These are phyloP conservation scores for Tricholoma sp. DNA, from an alignment of 768 basidiomycete genomes.

Conservation along the genomic window DNA sequence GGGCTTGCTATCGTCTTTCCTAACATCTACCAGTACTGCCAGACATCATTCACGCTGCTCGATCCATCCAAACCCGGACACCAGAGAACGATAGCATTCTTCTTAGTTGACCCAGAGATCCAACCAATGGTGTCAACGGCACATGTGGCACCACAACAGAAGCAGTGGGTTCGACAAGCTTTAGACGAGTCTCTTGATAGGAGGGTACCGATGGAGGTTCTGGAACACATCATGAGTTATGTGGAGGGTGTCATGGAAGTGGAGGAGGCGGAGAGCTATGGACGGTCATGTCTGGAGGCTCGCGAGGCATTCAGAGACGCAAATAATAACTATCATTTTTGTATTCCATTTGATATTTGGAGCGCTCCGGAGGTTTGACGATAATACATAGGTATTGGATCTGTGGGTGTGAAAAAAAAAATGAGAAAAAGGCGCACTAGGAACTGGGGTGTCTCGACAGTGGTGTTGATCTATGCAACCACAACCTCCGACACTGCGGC, in stretches of 20 bases:
- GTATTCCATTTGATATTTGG: slow-evolving; percentile 47
- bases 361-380: slow-evolving; percentile 17
- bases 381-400: background rate
- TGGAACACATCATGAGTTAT: slow-evolving; percentile 33
- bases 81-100: slow-evolving; percentile 38
- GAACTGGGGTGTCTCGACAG: no score
- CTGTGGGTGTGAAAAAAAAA: no score
- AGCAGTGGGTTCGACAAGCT: slow-evolving; percentile 35
- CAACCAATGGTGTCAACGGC: slow-evolving; percentile 36
- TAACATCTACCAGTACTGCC: slow-evolving; percentile 50
- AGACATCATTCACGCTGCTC: slow-evolving; percentile 32
- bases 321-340: slow-evolving; percentile 44
- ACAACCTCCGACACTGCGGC: no score
- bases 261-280: slow-evolving; percentile 28
- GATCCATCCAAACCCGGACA: slow-evolving; percentile 39
- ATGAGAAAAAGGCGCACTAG: no score
- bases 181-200: slow-evolving; percentile 28
- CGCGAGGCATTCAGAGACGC: slow-evolving; percentile 30
- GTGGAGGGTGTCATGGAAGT: slow-evolving; percentile 35
- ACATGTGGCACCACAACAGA: slow-evolving; percentile 46
- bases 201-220: slow-evolving; percentile 39
- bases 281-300: slow-evolving; percentile 25
- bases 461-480: no score
- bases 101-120: slow-evolving; percentile 45
- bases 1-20: slow-evolving; percentile 45